phyloP scores from a whole-genome alignment of 2,329 filamentous ascomycete genomes.

The Camillea tinctor region DNA sequence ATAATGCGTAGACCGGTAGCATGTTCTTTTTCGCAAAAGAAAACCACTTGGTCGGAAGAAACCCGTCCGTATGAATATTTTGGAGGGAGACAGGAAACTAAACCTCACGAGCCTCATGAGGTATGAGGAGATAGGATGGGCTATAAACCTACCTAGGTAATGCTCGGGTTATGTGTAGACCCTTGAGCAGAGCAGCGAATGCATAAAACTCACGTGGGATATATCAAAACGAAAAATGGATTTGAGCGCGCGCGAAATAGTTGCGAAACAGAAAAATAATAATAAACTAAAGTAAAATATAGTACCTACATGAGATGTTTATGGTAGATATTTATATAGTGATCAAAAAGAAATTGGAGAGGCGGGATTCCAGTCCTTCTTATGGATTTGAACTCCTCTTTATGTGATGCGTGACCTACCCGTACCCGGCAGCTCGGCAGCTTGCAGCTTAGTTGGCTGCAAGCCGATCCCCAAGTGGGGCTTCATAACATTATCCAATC shows the following conservation, averaged over 20 bases:
- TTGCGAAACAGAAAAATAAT: background rate
- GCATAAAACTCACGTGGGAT: too few species aligned
- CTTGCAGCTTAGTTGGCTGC: too few species aligned
- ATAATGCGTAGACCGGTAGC: background rate
- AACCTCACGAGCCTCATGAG: background rate
- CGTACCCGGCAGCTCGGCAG: too few species aligned
- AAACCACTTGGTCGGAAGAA: background rate
- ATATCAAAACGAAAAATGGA: background rate
- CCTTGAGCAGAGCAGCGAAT: background rate
- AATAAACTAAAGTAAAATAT: too few species aligned
- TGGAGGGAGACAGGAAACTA: background rate
- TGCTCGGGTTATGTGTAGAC: background rate
- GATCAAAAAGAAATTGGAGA: too few species aligned
- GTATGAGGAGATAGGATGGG: background rate
- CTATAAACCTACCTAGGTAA: conserved; percentile 1
- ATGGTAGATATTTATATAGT: too few species aligned
- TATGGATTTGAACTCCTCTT: too few species aligned
- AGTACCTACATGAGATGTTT: too few species aligned
- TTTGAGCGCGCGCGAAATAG: background rate
- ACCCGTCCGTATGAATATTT: background rate
- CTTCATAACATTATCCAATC: too few species aligned
- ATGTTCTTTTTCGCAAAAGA: background rate
- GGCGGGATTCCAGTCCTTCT: too few species aligned
- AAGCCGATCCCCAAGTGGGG: too few species aligned
- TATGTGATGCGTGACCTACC: too few species aligned